Conservation (phyloP, 805 yeast species). For the Myxozyma neglecta region DNA sequence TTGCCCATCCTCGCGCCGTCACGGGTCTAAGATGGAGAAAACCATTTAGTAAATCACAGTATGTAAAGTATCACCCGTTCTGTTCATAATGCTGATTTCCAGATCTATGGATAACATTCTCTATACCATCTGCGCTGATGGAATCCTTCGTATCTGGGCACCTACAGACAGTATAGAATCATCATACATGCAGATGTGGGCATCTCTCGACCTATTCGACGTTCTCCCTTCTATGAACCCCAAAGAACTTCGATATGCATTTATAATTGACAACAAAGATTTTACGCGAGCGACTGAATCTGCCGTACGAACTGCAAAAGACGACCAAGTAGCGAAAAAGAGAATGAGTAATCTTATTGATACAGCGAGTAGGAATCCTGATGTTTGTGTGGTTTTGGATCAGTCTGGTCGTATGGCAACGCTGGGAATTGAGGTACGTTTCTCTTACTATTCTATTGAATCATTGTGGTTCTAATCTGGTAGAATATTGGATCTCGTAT, state of each 20-base stretch:
- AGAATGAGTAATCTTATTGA: slow-evolving; percentile 22
- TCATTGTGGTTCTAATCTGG: background rate
- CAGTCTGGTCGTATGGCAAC: slow-evolving; percentile 32
- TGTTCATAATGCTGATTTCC: background rate
- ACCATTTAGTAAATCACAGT: slow-evolving; percentile 40
- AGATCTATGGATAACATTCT: slow-evolving; percentile 50
- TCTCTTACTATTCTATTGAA: background rate
- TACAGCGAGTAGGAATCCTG: slow-evolving; percentile 33
- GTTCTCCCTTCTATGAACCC: slow-evolving; percentile 26
- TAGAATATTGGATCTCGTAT: slow-evolving; percentile 29
- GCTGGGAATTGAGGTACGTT: slow-evolving; percentile 28
- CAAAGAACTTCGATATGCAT: slow-evolving; percentile 18
- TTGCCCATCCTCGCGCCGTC: slow-evolving; percentile 64
- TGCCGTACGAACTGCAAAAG: slow-evolving; percentile 30
- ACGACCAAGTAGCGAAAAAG: slow-evolving; percentile 1
- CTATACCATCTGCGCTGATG: slow-evolving; percentile 64
- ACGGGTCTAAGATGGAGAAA: slow-evolving; percentile 60
- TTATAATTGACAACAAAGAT: slow-evolving; percentile 32
- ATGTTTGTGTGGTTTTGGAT: slow-evolving; percentile 33
- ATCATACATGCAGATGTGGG: slow-evolving; percentile 50
- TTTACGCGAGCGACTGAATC: slow-evolving; percentile 34
- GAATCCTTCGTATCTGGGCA: slow-evolving; percentile 63
- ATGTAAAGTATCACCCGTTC: background rate
- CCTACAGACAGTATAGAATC: slow-evolving; percentile 34
- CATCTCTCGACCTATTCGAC: slow-evolving; percentile 44